Base-by-base conservation (phyloP, 225 moss, liverwort and hornwort genomes). In the Climacium dendroides region DNA sequence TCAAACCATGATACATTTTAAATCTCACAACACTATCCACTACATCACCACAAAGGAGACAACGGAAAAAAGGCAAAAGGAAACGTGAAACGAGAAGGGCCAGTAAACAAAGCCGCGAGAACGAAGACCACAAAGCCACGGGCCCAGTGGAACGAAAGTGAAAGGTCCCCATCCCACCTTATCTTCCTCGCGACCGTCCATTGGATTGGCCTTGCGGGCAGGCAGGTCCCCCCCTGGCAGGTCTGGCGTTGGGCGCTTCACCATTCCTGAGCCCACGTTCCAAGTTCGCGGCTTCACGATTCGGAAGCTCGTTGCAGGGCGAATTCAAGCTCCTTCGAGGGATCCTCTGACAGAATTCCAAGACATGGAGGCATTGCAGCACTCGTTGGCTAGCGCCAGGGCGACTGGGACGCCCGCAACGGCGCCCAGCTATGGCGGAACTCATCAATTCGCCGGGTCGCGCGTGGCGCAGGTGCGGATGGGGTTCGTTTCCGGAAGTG, bases 351-450 rank as follows among this genome's bases (percentile, higher is more conserved):
- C 66, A 70, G 74, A 79, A 53, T 65, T 73, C 48, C 30, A 59
- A 30, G 60, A 39, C 15, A 93, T 93, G 93, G 92, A 91, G 82
- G 89, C 90, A 2, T 59, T 93, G 80, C 91, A 83, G 88, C 92
- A 92, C 26, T 89, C 91, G 15, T 48, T 92, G 83, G 50, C 69
- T 17, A 17, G 86, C 37, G 73, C 84, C 45, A 76, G 87, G 35
- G 87, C 83, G 43, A 35, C 89, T 47, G 88, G 79, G 18, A 86
- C 62, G 35, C 78, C 85, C 19, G 90, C 85, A 32, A 69, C 92
- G 32, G 82, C n/a, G 70, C 50, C 85, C 34, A 30, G 83, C 29
- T 84, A 86, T 64, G 80, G 86, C 78, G 62, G 64, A 47, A 79
- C 53, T 37, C 83, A 57, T 6, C 81, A 63, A 28, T 81, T 72